These are phyloP conservation scores for Spongispora temasekensis DNA, from an alignment of 1,284 basidiomycete genomes.

Conservation along the genomic window DNA sequence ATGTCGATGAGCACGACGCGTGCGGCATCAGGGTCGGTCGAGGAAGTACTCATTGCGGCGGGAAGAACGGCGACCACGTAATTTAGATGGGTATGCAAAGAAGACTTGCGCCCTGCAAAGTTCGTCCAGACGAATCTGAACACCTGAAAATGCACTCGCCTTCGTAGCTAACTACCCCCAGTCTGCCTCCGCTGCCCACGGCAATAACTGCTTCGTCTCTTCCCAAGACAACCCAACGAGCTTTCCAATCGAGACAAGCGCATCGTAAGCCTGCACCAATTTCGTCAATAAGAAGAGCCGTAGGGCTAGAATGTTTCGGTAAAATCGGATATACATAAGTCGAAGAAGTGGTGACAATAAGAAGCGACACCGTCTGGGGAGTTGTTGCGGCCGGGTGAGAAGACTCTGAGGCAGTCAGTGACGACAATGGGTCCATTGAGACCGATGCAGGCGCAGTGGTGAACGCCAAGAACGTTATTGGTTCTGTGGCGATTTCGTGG, in stretches of 20 bases:
- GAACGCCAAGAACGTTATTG: slow-evolving; percentile 92
- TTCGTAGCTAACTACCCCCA: slow-evolving; percentile 89
- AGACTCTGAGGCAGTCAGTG: neutral
- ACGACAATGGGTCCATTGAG: slow-evolving; percentile 28
- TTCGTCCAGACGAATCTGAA: neutral
- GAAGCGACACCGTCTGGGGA: slow-evolving; percentile 60
- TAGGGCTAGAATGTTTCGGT: slow-evolving; percentile 71
- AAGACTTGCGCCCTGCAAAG: slow-evolving; percentile 62
- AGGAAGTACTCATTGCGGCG: neutral
- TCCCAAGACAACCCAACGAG: slow-evolving; percentile 80
- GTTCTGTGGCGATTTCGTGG: slow-evolving; percentile 80
- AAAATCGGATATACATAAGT: slow-evolving; percentile 79
- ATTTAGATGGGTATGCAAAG: slow-evolving; percentile 71
- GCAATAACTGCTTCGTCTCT: slow-evolving; percentile 92
- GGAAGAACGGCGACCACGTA: slow-evolving; percentile 91
- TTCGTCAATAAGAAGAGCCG: slow-evolving; percentile 78
- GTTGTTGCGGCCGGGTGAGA: slow-evolving; percentile 5
- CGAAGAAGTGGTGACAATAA: slow-evolving; percentile 86
- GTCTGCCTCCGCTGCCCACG: slow-evolving; percentile 81
- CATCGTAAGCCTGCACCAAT: slow-evolving; percentile 85
- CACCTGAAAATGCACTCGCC: slow-evolving; percentile 44
- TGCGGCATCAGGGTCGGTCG: slow-evolving; percentile 62
- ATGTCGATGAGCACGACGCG: slow-evolving; percentile 91
- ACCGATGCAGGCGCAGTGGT: slow-evolving; percentile 51
- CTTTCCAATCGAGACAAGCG: slow-evolving; percentile 74